Conservation (phyloP, 2,329 filamentous ascomycete genomes). For the Curvularia spicifera region DNA sequence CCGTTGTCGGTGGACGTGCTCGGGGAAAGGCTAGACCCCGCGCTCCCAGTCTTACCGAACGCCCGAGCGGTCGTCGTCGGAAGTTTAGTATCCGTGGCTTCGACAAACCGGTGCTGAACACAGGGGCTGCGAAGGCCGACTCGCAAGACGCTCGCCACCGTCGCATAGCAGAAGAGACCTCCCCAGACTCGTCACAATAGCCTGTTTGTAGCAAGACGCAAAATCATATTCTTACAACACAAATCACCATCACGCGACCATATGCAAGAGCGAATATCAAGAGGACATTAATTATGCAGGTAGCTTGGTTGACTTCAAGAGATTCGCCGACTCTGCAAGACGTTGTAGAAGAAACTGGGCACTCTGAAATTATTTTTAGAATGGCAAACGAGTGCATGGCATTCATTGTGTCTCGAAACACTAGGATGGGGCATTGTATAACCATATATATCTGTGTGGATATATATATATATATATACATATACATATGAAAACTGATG, state of each 20-base stretch:
- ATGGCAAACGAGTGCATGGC: not conserved
- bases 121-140: constrained; percentile 27
- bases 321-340: not conserved
- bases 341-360: not conserved
- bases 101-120: constrained; percentile 28
- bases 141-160: constrained; percentile 38
- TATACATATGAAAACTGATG: not conserved
- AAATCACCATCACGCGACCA: not conserved
- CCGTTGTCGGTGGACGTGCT: constrained; percentile 66
- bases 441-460: not conserved
- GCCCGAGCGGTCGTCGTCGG: constrained; percentile 59
- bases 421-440: not conserved
- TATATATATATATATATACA: not conserved
- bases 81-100: constrained; percentile 50
- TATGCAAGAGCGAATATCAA: constrained; percentile 3
- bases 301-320: not conserved
- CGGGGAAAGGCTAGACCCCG: constrained; percentile 65
- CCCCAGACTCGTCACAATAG: constrained; percentile 15
- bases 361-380: not conserved
- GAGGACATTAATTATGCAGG: not conserved
- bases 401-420: not conserved
- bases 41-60: constrained; percentile 66
- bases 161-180: constrained; percentile 30
- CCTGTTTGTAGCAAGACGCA: not conserved
- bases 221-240: not conserved